These are phyloP conservation scores for Aspergillus sp. DNA, from an alignment of 2,329 filamentous ascomycete species.

Conservation along the genomic window DNA sequence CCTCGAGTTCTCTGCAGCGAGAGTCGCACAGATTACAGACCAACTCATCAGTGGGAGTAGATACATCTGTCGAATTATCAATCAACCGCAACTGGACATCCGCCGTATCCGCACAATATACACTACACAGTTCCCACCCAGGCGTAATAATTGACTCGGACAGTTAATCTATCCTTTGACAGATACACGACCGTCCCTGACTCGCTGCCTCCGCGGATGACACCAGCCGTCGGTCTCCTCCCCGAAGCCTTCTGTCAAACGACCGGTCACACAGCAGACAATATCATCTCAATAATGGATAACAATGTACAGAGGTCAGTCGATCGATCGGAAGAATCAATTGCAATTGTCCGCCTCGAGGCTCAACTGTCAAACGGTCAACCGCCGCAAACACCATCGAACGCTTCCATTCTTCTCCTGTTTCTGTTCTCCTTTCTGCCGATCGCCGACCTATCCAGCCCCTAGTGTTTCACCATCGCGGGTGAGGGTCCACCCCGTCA, in stretches of 20 bases:
- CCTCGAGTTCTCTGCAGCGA: too few relatives aligned
- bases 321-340: background rate
- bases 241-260: background rate
- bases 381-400: background rate
- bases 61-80: too few relatives aligned
- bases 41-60: too few relatives aligned
- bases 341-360: background rate
- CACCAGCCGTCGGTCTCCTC: background rate
- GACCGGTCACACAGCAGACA: background rate
- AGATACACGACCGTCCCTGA: background rate
- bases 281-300: background rate
- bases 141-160: too few relatives aligned
- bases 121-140: too few relatives aligned
- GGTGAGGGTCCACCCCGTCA: slow-evolving; percentile 11
- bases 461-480: slow-evolving; percentile 23
- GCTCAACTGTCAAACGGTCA: background rate
- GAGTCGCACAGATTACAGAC: too few relatives aligned
- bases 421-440: slow-evolving; percentile 7
- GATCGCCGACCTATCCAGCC: slow-evolving; percentile 19
- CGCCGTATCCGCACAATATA: too few relatives aligned
- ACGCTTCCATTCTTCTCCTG: background rate
- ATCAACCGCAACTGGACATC: too few relatives aligned
- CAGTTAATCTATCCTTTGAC: too few relatives aligned
- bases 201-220: background rate
- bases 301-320: too few relatives aligned